phyloP scores from a whole-genome alignment of 2,329 filamentous ascomycete species.

The Sclerotinia nivalis region DNA sequence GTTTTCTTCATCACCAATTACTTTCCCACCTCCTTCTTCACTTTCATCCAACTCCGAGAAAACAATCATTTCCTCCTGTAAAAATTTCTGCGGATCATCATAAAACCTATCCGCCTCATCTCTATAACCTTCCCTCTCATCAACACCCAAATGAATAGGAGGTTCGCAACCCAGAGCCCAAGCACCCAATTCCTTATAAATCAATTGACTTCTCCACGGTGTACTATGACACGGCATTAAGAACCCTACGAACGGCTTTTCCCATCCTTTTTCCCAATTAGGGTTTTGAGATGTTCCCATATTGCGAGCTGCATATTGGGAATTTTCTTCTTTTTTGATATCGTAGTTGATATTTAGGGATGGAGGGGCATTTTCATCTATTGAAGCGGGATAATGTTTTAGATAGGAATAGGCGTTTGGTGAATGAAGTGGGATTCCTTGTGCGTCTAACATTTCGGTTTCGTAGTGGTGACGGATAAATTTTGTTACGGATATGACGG shows the following conservation, averaged over 20 bases:
- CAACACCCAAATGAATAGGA: constrained; percentile 65
- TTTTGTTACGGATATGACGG: constrained; percentile 70
- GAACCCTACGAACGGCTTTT: constrained; percentile 67
- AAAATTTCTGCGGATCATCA: constrained; percentile 58
- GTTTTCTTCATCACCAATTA: not conserved
- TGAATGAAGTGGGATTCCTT: constrained; percentile 40
- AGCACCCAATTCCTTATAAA: constrained; percentile 72
- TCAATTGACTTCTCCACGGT: constrained; percentile 86
- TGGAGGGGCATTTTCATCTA: not conserved
- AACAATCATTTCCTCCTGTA: constrained; percentile 44
- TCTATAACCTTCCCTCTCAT: constrained; percentile 67
- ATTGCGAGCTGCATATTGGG: not conserved
- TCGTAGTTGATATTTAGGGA: constrained; percentile 3
- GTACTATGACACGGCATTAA: constrained; percentile 96
- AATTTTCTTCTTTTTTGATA: constrained; percentile 16
- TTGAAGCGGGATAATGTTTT: constrained; percentile 12
- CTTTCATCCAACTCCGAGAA: constrained; percentile 30
- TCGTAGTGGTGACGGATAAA: constrained; percentile 77
- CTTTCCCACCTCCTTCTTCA: no score
- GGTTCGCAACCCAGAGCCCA: constrained; percentile 91
- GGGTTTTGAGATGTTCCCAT: constrained; percentile 22
- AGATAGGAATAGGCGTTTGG: constrained; percentile 25
- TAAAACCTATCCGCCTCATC: constrained; percentile 96
- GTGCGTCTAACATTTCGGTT: constrained; percentile 50
- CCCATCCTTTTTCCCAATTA: constrained; percentile 7